Evolutionary conservation across 1,284 basidiomycete genomes (phyloP), one percentile per base, ranked within the genome.

Genomic region (Mycena citricolor): DNA sequence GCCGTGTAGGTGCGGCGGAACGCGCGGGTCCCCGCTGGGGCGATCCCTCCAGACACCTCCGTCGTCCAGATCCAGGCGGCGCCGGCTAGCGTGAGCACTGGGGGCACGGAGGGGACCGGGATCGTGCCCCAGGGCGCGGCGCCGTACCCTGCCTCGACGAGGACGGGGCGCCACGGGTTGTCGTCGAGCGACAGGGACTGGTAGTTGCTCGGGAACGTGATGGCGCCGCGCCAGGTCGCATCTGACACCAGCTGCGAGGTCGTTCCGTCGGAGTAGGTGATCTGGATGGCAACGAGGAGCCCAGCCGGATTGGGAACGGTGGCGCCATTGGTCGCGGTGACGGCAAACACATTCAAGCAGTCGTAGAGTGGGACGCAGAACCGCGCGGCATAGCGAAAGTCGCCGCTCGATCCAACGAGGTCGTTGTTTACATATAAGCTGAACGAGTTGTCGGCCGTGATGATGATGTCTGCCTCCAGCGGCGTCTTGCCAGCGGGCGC

Each of bases 111-210:
- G 2, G 55, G 55, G 24, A 53, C 49, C 4, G 52, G 17, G 26
- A 54, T 46, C 8, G 40, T 42, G 1, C 59, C 61, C 58, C 58
- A 63, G 14, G 60, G 60, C 3, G 34, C 20, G 0, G 52, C 43
- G 3, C 57, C 58, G 24, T 58, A 56, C 8, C 42, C 28, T 0
- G 59, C 60, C 32, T 61, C 49, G 0, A 47, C 41, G n/a, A 55
- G 42, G 1, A 55, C 60, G 25, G 49, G 29, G 3, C 43, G 31
- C 61, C 61, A 63, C 2, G 38, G 24, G 22, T 41, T 51, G 48
- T 56, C 60, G 29, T 60, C 52, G 19, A 52, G 60, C 7, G 47
- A 47, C 5, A 55, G 46, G 3, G 52, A 35, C 28, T 59, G 45
- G 42, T 59, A 63, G 5, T 54, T 58, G 14, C 20, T 19, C 2